Percentiles rank a stretch among this genome's conserved stretches.
These are phyloP conservation scores for Calonectria crousiana DNA, from an alignment of 2,329 filamentous ascomycete genomes.

Conservation along the genomic window DNA sequence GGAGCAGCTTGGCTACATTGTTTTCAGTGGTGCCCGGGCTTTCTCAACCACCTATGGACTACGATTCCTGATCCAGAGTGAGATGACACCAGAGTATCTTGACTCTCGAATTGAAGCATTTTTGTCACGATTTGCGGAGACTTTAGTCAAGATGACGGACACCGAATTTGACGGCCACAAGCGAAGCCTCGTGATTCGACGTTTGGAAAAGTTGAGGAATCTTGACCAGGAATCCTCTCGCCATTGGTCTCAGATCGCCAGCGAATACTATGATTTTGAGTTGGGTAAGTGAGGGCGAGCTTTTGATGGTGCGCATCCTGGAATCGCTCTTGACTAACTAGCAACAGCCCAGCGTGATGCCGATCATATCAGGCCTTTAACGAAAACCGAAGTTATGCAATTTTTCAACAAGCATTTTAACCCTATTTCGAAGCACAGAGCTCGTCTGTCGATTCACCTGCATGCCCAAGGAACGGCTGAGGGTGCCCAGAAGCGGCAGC, in stretches of 20 bases:
- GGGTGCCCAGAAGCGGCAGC: slow-evolving; percentile 62
- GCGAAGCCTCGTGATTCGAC: slow-evolving; percentile 86
- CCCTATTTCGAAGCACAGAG: slow-evolving; percentile 77
- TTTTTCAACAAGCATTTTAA: slow-evolving; percentile 85
- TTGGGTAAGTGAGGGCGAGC: slow-evolving; percentile 70
- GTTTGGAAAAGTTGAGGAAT: slow-evolving; percentile 93
- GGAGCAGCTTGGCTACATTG: slow-evolving; percentile 96
- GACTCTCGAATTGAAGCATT: slow-evolving; percentile 91
- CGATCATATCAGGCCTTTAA: slow-evolving; percentile 77
- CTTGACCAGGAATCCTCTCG: slow-evolving; percentile 84
- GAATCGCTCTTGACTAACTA: slow-evolving; percentile 31
- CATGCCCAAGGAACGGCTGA: slow-evolving; percentile 74
- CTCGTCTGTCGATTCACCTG: slow-evolving; percentile 89
- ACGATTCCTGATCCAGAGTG: slow-evolving; percentile 92
- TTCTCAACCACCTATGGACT: slow-evolving; percentile 86
- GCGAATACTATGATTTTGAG: slow-evolving; percentile 91
- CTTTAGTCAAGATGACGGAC: slow-evolving; percentile 80
- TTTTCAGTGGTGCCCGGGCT: slow-evolving; percentile 82
- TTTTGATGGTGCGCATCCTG: not conserved
- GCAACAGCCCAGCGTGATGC: slow-evolving; percentile 79
- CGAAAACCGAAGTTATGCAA: slow-evolving; percentile 81
- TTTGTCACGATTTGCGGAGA: slow-evolving; percentile 74
- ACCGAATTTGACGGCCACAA: slow-evolving; percentile 92
- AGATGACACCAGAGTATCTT: slow-evolving; percentile 85
- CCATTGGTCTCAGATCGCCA: slow-evolving; percentile 87